phyloP scores from a whole-genome alignment of 129 eudicot genomes.

The Chrysanthemum makinoi region DNA sequence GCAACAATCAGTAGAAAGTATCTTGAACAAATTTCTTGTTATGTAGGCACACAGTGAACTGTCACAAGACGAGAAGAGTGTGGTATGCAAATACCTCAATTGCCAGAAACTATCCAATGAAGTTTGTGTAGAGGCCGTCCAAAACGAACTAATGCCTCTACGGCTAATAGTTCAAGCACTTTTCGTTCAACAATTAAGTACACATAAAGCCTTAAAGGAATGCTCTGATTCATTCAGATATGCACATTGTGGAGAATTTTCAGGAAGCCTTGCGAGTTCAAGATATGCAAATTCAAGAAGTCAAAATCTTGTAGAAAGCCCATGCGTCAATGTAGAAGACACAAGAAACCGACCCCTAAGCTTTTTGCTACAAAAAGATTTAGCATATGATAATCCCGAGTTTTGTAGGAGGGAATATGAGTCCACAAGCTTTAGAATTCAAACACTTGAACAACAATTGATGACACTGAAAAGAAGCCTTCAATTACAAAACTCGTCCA shows the following conservation, averaged over 20 bases:
- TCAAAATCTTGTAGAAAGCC: conserved; percentile 63
- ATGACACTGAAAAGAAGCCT: conserved; percentile 60
- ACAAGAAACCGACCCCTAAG: conserved; percentile 44
- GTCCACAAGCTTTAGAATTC: conserved; percentile 88
- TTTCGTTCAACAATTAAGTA: conserved; percentile 74
- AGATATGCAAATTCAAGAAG: conserved; percentile 55
- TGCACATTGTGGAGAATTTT: conserved; percentile 59
- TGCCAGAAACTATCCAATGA: conserved; percentile 92
- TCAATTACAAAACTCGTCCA: conserved; percentile 49
- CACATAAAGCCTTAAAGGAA: conserved; percentile 77
- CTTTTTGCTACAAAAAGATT: conserved; percentile 50
- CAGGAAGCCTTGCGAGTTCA: conserved; percentile 69
- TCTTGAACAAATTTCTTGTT: background rate
- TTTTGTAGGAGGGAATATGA: conserved; percentile 61
- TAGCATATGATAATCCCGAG: conserved; percentile 32
- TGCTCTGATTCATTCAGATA: conserved; percentile 84
- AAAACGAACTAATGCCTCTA: conserved; percentile 86
- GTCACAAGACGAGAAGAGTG: conserved; percentile 74
- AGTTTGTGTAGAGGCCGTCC: conserved; percentile 86
- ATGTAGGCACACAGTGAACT: conserved; percentile 57
- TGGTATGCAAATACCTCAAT: conserved; percentile 73
- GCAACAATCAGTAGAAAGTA: background rate
- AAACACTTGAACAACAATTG: conserved; percentile 77
- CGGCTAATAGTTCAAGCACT: conserved; percentile 90
- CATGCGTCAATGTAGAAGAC: conserved; percentile 41